phyloP scores from a whole-genome alignment of 169 alveolate species.

The Cystoisospora suis region DNA sequence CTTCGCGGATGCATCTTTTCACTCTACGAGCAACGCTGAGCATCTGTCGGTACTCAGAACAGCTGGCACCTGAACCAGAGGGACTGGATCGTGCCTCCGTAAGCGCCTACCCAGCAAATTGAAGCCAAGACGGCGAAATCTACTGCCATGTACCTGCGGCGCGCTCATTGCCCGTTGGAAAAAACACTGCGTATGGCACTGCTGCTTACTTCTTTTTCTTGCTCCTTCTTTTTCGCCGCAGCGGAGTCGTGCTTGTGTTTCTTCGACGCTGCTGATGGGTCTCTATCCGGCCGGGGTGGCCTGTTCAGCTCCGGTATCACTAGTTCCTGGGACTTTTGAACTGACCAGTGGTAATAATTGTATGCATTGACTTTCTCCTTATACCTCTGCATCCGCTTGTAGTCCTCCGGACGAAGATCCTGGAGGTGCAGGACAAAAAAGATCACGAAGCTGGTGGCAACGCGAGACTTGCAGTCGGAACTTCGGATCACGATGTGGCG shows the following conservation, averaged over 20 bases:
- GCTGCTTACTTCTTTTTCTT: neutral
- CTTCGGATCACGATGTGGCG: no score
- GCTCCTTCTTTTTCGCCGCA: neutral
- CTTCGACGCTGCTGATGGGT: neutral
- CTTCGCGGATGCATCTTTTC: no score
- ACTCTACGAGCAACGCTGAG: no score
- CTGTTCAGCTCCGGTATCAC: neutral
- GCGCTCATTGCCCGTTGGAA: no score
- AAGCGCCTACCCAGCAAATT: no score
- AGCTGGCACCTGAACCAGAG: no score
- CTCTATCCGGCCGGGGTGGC: slow-evolving; percentile 14
- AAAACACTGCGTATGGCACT: no score
- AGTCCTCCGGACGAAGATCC: slow-evolving; percentile 21
- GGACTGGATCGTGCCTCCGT: no score
- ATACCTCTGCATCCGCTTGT: slow-evolving; percentile 21
- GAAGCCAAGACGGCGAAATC: no score
- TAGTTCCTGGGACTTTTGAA: neutral
- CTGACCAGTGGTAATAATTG: neutral
- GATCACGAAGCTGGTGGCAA: neutral
- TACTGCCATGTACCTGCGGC: no score
- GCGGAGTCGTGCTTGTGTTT: neutral
- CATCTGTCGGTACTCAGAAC: no score
- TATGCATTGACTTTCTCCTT: neutral
- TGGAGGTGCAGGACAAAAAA: neutral
- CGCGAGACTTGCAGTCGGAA: no score